Evolutionary conservation across 768 basidiomycete genomes (phyloP).

Genomic region (Hygrophorus pudorinus): DNA sequence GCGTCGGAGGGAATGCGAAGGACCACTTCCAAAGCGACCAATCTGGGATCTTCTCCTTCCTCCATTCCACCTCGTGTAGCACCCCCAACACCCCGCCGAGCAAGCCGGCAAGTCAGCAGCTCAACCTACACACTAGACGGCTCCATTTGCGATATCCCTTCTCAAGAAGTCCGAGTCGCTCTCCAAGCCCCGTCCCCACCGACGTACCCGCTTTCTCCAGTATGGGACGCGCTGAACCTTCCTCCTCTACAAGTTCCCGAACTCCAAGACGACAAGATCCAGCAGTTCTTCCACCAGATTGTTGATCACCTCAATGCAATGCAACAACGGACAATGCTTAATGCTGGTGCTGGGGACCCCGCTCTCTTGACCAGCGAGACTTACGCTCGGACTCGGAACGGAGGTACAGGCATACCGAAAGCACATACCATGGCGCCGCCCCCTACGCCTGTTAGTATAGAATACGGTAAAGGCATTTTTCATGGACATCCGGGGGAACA

Average conservation of each 20-base stretch:
- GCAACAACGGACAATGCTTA: conserved; percentile 37
- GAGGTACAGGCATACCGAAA: neutral
- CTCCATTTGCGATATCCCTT: conserved; percentile 5
- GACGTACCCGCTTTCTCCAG: conserved; percentile 20
- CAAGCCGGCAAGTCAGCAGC: conserved; percentile 22
- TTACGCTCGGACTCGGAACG: conserved; percentile 5
- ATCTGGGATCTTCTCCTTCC: conserved; percentile 21
- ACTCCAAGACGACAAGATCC: conserved; percentile 65
- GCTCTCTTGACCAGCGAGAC: conserved; percentile 11
- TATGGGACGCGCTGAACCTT: conserved; percentile 20
- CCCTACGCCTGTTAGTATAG: conserved; percentile 9
- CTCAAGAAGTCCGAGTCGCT: conserved; percentile 8
- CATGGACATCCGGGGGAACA: neutral
- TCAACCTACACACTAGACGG: conserved; percentile 7
- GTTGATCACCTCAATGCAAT: conserved; percentile 71
- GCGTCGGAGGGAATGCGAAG: conserved; percentile 12
- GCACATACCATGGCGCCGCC: conserved; percentile 6
- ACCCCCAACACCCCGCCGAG: conserved; percentile 56
- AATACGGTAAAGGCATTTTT: neutral
- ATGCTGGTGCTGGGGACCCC: conserved; percentile 9
- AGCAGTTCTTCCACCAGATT: conserved; percentile 79
- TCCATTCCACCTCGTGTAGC: conserved; percentile 42
- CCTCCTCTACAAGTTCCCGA: conserved; percentile 54
- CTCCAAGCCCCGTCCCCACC: conserved; percentile 14
- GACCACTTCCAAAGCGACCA: conserved; percentile 16